Percentiles rank a stretch among this genome's conserved stretches.
phyloP scores from a whole-genome alignment of 1,139 yeast genomes.

The Hyphopichia pseudoburtonii region DNA sequence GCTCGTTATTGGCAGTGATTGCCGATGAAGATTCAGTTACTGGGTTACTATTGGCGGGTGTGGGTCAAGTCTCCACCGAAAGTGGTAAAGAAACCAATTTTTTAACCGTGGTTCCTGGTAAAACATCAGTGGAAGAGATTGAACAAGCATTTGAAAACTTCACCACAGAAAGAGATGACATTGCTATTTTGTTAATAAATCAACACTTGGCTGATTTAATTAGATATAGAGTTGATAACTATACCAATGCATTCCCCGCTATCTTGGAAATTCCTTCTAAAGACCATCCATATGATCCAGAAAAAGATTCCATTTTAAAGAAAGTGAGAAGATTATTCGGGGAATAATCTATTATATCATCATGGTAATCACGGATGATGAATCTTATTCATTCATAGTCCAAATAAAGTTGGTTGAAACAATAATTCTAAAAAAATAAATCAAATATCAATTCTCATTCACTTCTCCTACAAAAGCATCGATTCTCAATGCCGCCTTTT shows the following conservation, averaged over 20 bases:
- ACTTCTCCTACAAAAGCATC: too few species aligned
- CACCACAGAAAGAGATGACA: slow-evolving; percentile 77
- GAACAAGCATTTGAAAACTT: slow-evolving; percentile 74
- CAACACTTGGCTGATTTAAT: slow-evolving; percentile 95
- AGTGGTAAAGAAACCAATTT: slow-evolving; percentile 77
- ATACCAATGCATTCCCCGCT: slow-evolving; percentile 93
- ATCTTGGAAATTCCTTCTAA: slow-evolving; percentile 95
- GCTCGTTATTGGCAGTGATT: slow-evolving; percentile 84
- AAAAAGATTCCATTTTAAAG: slow-evolving; percentile 91
- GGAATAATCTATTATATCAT: slow-evolving; percentile 56
- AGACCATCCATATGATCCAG: slow-evolving; percentile 98
- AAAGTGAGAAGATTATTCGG: slow-evolving; percentile 94
- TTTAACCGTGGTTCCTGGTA: slow-evolving; percentile 73
- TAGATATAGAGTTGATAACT: slow-evolving; percentile 77
- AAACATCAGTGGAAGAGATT: slow-evolving; percentile 74
- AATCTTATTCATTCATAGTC: too few species aligned
- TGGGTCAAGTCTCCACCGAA: slow-evolving; percentile 77
- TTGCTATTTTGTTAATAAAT: slow-evolving; percentile 88
- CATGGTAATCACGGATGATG: too few species aligned
- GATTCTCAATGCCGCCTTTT: too few species aligned
- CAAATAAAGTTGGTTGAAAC: neutral
- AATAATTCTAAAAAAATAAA: too few species aligned
- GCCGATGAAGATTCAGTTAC: slow-evolving; percentile 98
- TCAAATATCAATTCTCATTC: too few species aligned
- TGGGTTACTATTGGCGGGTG: slow-evolving; percentile 92